Conservation (phyloP, 2,329 filamentous ascomycete genomes). For the Colletotrichum noveboracense region DNA sequence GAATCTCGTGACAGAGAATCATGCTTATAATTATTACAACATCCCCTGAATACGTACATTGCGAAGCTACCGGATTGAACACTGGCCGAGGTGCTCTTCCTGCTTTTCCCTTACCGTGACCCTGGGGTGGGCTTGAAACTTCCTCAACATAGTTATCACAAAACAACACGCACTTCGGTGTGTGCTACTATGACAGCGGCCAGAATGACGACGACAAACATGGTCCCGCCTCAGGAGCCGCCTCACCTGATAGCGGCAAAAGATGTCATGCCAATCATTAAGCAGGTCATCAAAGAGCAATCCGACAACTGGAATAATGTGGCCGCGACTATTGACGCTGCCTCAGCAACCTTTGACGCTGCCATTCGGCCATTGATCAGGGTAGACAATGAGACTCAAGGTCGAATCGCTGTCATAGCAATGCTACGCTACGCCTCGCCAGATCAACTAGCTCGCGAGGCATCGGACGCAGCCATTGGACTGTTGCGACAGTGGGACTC, state of each 20-base stretch:
- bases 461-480: not conserved
- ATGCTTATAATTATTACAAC: not conserved
- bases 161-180: not conserved
- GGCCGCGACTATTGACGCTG: not conserved
- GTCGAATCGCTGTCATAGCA: not conserved
- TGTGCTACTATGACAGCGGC: accelerated
- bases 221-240: not conserved
- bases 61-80: too few species aligned
- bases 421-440: not conserved
- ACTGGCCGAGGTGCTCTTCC: accelerated
- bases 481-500: not conserved
- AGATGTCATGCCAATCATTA: not conserved
- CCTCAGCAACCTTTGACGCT: not conserved
- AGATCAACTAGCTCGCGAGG: not conserved
- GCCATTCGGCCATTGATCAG: not conserved
- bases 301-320: not conserved
- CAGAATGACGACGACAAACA: not conserved
- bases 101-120: too few species aligned
- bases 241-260: not conserved
- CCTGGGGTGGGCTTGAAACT: too few species aligned
- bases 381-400: not conserved
- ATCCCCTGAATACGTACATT: too few species aligned
- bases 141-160: not conserved
- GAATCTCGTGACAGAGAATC: not conserved
- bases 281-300: not conserved